These are phyloP conservation scores for Kentomonas sorsogonicus DNA, from an alignment of 208 protist species.

Conservation along the genomic window DNA sequence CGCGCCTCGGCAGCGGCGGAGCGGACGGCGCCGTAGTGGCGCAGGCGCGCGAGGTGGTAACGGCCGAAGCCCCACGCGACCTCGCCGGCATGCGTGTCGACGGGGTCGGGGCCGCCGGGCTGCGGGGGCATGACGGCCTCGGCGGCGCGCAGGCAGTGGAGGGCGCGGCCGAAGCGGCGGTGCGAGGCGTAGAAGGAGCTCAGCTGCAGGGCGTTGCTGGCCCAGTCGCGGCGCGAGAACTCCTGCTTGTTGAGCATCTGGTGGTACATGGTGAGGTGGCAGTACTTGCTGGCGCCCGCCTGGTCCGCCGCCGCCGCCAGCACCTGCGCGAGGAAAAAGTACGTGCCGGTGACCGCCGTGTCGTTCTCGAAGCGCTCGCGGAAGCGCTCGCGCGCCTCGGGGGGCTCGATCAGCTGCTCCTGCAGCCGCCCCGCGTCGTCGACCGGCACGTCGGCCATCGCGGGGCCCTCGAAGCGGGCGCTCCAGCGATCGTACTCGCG, in stretches of 20 bases:
- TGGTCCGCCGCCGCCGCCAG: conserved; percentile 43
- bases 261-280: conserved; percentile 79
- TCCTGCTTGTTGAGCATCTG: conserved; percentile 77
- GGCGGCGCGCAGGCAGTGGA: conserved; percentile 80
- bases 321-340: conserved; percentile 88
- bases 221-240: conserved; percentile 74
- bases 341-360: conserved; percentile 56
- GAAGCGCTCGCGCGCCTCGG: conserved; percentile 8
- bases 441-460: conserved; percentile 39
- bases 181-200: conserved; percentile 67
- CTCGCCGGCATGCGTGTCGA: conserved; percentile 50
- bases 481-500: conserved; percentile 55
- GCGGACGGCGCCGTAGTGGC: conserved; percentile 44
- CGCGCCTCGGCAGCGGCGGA: conserved; percentile 4
- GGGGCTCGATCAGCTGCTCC: conserved; percentile 9
- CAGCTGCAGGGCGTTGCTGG: conserved; percentile 79
- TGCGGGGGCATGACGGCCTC: conserved; percentile 64
- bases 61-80: conserved; percentile 72
- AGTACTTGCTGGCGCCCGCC: conserved; percentile 62
- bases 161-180: conserved; percentile 63
- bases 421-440: conserved; percentile 40
- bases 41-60: conserved; percentile 64
- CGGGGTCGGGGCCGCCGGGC: conserved; percentile 23
- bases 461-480: conserved; percentile 37
- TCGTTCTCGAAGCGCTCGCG: conserved; percentile 72